phyloP scores from a whole-genome alignment of 192 early-diverging fungal species.

The Funneliformis mosseae region DNA sequence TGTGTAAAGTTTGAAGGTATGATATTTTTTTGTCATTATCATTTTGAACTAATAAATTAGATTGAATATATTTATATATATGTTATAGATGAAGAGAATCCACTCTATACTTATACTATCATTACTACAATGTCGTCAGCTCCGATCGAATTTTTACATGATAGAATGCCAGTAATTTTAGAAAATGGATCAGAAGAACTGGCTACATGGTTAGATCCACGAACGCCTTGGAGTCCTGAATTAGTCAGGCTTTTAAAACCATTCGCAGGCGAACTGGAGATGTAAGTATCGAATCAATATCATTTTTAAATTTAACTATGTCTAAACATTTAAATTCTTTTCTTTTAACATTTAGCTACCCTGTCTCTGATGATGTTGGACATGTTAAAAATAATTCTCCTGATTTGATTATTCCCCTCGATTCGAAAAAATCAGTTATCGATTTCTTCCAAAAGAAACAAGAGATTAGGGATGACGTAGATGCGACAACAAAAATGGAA shows the following conservation, averaged over 20 bases:
- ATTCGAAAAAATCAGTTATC: constrained; percentile 21
- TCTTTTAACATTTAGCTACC: constrained; percentile 43
- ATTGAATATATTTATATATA: too few species aligned
- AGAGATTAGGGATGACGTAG: background rate
- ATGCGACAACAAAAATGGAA: background rate
- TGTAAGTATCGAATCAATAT: background rate
- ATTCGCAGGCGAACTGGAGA: constrained; percentile 46
- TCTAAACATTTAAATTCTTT: background rate
- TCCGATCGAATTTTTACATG: constrained; percentile 52
- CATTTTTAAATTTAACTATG: background rate
- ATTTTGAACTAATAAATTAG: background rate
- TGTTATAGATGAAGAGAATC: constrained; percentile 15
- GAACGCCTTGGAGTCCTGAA: constrained; percentile 38
- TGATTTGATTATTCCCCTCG: constrained; percentile 49
- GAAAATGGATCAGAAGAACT: constrained; percentile 46
- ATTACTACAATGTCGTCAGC: constrained; percentile 53
- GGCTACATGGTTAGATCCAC: constrained; percentile 51
- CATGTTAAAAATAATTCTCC: constrained; percentile 49
- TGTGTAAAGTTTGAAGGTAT: constrained; percentile 40
- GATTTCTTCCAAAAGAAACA: background rate
- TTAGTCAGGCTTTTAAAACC: constrained; percentile 49
- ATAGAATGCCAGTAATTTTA: constrained; percentile 63
- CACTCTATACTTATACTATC: constrained; percentile 52
- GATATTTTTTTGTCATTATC: background rate
- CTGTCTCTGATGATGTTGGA: constrained; percentile 53